Base-by-base conservation (phyloP, 2,329 filamentous ascomycete genomes). In the Nemania diffusa region DNA sequence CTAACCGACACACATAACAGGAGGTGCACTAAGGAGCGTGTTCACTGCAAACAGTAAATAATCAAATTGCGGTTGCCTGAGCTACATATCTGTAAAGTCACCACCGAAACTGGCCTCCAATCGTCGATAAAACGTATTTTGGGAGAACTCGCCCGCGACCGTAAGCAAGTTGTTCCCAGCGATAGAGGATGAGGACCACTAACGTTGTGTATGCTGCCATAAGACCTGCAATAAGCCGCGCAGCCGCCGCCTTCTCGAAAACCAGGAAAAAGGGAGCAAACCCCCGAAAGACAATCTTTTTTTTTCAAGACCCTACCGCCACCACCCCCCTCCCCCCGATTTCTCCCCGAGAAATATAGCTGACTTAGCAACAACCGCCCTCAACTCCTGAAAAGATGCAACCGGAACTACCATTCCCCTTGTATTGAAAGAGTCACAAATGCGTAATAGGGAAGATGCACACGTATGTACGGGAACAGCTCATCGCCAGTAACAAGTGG, bases 351-450 rank as follows among this genome's bases (percentile, higher is more conserved):
- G 11, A 55, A 37, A 53, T 46, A 61, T 5, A 29, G 40, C 34
- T 42, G 53, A 11, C 48, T 20, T 11, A 40, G 24, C 17, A 40
- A 42, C 62, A n/a, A 27, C 50, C n/a, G n/a, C 17, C 22, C 56
- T 40, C 53, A 68, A 69, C 65, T 68, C 68, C 68, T 26, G 46
- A 51, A 53, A 50, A 57, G 17, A 69, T 69, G 68, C 65, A 65
- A 57, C 65, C 58, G 22, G 8, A 50, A 63, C 34, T 53, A 42
- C 56, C 37, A n/a, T 17, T 15, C 50, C 24, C 37, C 17, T 15
- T 27, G 29, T 40, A 27, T 50, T n/a, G n/a, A n/a, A 32, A 55
- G 55, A 50, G 11, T 27, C 42, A 58, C 57, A 20, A 40, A 63
- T 65, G 51, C 46, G 48, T 42, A 58, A 64, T 20, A 46, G 51